Base-by-base conservation (phyloP, 2,329 filamentous ascomycete genomes). In the Fusarium hostae region DNA sequence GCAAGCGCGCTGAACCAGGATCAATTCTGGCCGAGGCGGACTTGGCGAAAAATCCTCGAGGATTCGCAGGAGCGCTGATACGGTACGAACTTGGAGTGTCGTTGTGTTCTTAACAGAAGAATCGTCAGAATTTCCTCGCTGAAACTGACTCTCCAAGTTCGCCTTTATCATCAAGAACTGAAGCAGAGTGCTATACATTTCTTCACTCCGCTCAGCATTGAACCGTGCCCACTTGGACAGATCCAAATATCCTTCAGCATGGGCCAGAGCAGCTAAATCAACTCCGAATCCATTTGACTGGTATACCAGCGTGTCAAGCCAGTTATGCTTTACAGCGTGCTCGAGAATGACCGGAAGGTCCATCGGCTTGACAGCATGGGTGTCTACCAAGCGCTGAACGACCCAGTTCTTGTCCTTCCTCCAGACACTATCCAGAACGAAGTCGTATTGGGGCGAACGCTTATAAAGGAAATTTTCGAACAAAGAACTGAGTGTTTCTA, bases 371-470 rank as follows among this genome's bases (percentile, higher is more conserved):
- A 92, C 84, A 11, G 94, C 94, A 77, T 97, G 94, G 54, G 97
- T 92, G 43, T 91, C 91, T 79, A 95, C 90, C 37, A 99, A 89
- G 64, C 93, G 90, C 71, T 91, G 89, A 13, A 91, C 91, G 20
- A 98, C 92, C 92, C 94, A 98, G 24, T 91, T 88, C 73, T 91
- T 93, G 78, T 98, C 94, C 78, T 96, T 94, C 74, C 92, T 91
- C 95, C 95, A 98, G 9, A 97, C 84, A 64, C 94, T 95, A 78
- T 97, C 92, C 63, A 99, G 88, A 18, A 97, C 95, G 70, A 98
- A 97, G 72, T 95, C 91, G 79, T 94, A 92, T 60, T 95, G 89
- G 8, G 91, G 87, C 15, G 94, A 90, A 61, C 90, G 88, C 80
- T 95, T 95, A 77, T 91, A 88, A 32, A 98, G 86, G 78, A 97